Base-by-base conservation (phyloP, 352 stramenopile genomes). In the Globisporangium emineosum region DNA sequence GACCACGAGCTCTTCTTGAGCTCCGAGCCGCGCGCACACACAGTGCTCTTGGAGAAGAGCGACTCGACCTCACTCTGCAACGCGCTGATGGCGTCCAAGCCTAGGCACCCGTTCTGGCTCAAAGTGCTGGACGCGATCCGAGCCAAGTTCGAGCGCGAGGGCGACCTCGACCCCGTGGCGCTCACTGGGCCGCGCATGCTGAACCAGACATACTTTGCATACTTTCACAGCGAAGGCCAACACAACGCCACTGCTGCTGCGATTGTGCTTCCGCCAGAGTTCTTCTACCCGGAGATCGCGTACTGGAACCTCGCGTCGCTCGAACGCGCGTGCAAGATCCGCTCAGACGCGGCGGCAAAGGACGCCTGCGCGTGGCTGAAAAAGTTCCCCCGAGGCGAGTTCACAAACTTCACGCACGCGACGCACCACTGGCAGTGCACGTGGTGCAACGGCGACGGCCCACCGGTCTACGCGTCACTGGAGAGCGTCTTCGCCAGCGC, bases 361-460 rank as follows among this genome's bases (percentile, higher is more conserved):
- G 60, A 77, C 1, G 67, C 67, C 0, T 89, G 80, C 35, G 55
- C 59, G 1, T 87, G 76, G 78, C 65, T 87, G 15, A 25, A 67
- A 5, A 50, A 61, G 32, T 81, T 75, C 37, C 78, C 80, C 0
- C 32, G 78, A 7, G 76, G 79, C 42, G 65, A 86, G 45, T 84
- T 82, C 55, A 89, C 76, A 0, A 52, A 45, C 40, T 70, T 74
- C 5, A 84, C 78, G 2, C 68, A 78, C 40, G 76, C 76, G 27
- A 75, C 67, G 2, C 80, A 85, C 53, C 80, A 81, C 50, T 86
- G 75, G 78, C 77, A 87, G 61, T 89, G 78, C 60, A 85, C 77
- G 37, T 87, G 77, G 80, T 86, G 80, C 30, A 42, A 59, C 42
- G 75, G 77, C 29, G 72, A 79, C 10, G 35, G 69, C 10, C 47